Percentiles rank a stretch among this genome's conserved stretches.
Evolutionary conservation across 1,139 yeast species (phyloP).

Genomic region (Pichia sp.): DNA sequence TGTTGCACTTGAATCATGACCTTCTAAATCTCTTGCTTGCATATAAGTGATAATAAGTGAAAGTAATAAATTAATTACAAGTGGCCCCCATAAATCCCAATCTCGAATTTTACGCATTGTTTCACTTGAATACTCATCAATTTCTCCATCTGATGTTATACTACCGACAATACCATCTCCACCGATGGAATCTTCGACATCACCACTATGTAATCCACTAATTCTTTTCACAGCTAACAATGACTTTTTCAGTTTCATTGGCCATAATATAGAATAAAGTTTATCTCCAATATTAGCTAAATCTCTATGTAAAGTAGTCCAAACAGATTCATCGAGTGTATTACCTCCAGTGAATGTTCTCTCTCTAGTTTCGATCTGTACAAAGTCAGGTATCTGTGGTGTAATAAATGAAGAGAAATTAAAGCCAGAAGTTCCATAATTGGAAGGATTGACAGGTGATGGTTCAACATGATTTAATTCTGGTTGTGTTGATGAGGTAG

Average conservation of each 20-base stretch:
- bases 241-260: slow-evolving; percentile 30
- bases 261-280: slow-evolving; percentile 67
- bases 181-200: slow-evolving; percentile 29
- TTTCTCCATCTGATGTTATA: slow-evolving; percentile 8
- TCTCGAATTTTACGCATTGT: slow-evolving; percentile 40
- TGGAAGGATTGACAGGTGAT: slow-evolving; percentile 1
- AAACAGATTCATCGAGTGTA: slow-evolving; percentile 78
- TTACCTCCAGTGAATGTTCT: slow-evolving; percentile 77
- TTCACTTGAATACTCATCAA: slow-evolving; percentile 27
- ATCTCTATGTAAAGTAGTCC: slow-evolving; percentile 62
- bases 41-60: slow-evolving; percentile 45
- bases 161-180: slow-evolving; percentile 1
- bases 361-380: slow-evolving; percentile 47
- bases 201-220: slow-evolving; percentile 28
- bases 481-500: background rate
- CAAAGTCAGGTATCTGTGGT: slow-evolving; percentile 30
- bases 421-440: slow-evolving; percentile 15
- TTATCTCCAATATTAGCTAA: slow-evolving; percentile 57
- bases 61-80: slow-evolving; percentile 60
- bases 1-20: slow-evolving; percentile 34
- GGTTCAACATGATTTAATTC: slow-evolving; percentile 2
- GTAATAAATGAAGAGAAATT: slow-evolving; percentile 29
- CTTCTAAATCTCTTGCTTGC: slow-evolving; percentile 23
- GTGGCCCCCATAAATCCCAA: slow-evolving; percentile 91
- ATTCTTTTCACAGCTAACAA: slow-evolving; percentile 25